These are phyloP conservation scores for Schoenoplectus triqueter DNA, from an alignment of 202 grass and related monocot genomes.

Conservation along the genomic window DNA sequence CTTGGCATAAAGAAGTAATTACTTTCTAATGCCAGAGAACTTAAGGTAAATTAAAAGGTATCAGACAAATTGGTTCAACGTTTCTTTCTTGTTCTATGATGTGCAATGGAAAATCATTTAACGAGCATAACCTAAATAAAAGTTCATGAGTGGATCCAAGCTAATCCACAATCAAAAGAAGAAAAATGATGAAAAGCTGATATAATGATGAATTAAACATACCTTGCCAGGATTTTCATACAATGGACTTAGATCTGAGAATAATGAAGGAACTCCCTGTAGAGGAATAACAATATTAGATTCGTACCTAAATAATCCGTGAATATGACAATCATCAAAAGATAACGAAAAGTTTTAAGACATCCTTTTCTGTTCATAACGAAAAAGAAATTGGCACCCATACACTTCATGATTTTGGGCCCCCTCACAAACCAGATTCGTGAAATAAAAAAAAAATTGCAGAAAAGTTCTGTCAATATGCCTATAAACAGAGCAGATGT, in stretches of 20 bases:
- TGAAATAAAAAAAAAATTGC: neutral
- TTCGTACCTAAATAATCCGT: neutral
- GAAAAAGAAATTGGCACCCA: neutral
- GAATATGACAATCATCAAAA: conserved; percentile 11
- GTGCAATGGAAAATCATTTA: neutral
- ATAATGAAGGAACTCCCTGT: conserved; percentile 95
- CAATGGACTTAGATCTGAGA: conserved; percentile 91
- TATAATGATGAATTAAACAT: conserved; percentile 39
- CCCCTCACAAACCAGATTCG: neutral
- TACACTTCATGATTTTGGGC: neutral
- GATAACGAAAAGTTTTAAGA: neutral
- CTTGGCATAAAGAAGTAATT: neutral
- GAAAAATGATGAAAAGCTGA: neutral
- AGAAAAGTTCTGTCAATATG: neutral
- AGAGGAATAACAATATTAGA: conserved; percentile 25
- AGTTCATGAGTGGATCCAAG: conserved; percentile 22
- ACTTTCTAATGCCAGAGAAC: neutral
- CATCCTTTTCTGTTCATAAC: neutral
- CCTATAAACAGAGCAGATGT: no score
- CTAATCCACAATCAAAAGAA: no score
- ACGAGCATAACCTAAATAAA: conserved; percentile 23
- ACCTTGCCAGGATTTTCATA: conserved; percentile 95
- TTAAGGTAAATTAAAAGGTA: neutral
- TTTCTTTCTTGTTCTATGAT: neutral
- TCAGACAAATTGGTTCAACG: neutral